Conservation (phyloP, 2,329 filamentous ascomycete species). For the Emericellopsis atlantica region DNA sequence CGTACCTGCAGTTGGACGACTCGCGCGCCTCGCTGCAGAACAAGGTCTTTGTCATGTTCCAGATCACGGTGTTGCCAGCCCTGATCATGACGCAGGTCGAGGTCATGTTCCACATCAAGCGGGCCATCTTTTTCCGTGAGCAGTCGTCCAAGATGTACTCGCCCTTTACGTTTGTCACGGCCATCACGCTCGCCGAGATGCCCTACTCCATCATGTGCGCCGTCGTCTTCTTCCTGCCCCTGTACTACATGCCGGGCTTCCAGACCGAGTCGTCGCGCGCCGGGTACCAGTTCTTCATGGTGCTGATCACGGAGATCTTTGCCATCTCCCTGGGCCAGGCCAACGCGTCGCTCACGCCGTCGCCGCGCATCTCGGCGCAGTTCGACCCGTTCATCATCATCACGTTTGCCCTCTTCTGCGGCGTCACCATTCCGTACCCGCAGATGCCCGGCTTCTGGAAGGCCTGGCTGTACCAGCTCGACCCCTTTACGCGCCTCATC, state of each 20-base stretch:
- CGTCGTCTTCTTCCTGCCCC: slow-evolving; percentile 65
- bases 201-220: slow-evolving; percentile 75
- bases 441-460: slow-evolving; percentile 73
- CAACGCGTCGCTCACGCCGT: slow-evolving; percentile 65
- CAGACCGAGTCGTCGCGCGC: slow-evolving; percentile 49
- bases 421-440: slow-evolving; percentile 67
- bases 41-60: slow-evolving; percentile 82
- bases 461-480: slow-evolving; percentile 69
- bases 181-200: slow-evolving; percentile 72
- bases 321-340: slow-evolving; percentile 68
- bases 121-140: slow-evolving; percentile 78
- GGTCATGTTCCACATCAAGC: slow-evolving; percentile 64
- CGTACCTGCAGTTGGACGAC: slow-evolving; percentile 66
- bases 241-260: slow-evolving; percentile 79
- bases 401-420: slow-evolving; percentile 75
- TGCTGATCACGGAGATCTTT: slow-evolving; percentile 75
- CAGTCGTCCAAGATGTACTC: slow-evolving; percentile 78
- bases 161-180: slow-evolving; percentile 62
- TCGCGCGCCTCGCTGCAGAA: slow-evolving; percentile 70
- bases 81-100: slow-evolving; percentile 77
- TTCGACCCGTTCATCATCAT: slow-evolving; percentile 76
- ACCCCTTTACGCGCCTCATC: slow-evolving; percentile 74
- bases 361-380: slow-evolving; percentile 65
- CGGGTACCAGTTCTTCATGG: slow-evolving; percentile 78
- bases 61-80: slow-evolving; percentile 72